Evolutionary conservation across 192 early-diverging fungal species (phyloP).

Genomic region (Coemansia sp.): DNA sequence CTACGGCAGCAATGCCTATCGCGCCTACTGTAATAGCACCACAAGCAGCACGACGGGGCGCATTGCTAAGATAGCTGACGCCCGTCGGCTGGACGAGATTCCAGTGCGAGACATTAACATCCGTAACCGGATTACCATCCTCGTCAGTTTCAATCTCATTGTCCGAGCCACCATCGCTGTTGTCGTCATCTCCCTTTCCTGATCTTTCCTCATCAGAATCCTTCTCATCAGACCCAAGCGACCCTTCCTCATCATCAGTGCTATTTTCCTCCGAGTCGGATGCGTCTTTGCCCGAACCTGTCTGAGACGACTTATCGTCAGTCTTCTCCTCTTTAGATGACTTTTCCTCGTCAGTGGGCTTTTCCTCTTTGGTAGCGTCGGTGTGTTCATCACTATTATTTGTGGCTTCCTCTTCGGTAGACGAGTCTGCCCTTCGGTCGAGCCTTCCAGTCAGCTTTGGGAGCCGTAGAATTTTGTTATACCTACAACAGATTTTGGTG

Average conservation of each 20-base stretch:
- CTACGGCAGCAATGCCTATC: slow-evolving; percentile 9
- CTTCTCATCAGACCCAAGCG: slow-evolving; percentile 19
- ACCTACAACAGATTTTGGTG: neutral
- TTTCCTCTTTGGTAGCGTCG: slow-evolving; percentile 8
- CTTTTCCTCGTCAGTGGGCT: slow-evolving; percentile 2
- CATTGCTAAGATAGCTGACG: slow-evolving; percentile 43
- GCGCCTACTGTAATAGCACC: slow-evolving; percentile 2
- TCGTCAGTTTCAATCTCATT: slow-evolving; percentile 25
- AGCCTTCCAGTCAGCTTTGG: slow-evolving; percentile 1
- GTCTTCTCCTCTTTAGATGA: neutral
- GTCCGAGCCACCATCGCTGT: slow-evolving; percentile 9
- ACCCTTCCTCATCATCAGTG: slow-evolving; percentile 18
- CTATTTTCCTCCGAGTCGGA: neutral
- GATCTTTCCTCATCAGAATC: neutral
- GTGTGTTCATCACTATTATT: neutral
- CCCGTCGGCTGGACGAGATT: slow-evolving; percentile 42
- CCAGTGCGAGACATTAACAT: slow-evolving; percentile 39
- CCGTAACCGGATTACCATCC: slow-evolving; percentile 46
- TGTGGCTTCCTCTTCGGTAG: neutral
- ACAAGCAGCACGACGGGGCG: neutral
- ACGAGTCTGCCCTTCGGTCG: slow-evolving; percentile 8
- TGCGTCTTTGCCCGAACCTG: neutral
- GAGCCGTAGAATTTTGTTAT: slow-evolving; percentile 12
- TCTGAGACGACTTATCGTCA: neutral
- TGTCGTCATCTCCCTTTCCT: neutral